Percentiles rank a stretch among this genome's conserved stretches.
Evolutionary conservation across 2,329 filamentous ascomycete genomes (phyloP).

Genomic region (Colletotrichum sp.): DNA sequence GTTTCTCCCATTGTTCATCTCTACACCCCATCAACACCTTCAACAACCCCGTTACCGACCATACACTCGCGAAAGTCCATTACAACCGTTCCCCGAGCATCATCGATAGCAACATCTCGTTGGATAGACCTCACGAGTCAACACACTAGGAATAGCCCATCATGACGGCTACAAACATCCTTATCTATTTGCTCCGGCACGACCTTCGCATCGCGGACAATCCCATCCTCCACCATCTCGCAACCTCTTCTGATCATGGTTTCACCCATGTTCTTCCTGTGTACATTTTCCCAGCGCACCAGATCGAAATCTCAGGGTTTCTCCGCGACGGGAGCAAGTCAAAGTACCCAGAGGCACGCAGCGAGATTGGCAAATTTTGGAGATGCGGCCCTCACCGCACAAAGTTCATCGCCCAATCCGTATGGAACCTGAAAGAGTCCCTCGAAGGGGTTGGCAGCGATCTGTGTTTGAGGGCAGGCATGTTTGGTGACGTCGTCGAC

Average conservation of each 20-base stretch:
- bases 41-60: not conserved
- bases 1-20: not conserved
- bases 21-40: not conserved
- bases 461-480: conserved; percentile 69
- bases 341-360: conserved; percentile 73
- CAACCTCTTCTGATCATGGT: conserved; percentile 52
- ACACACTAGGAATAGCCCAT: not conserved
- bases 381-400: conserved; percentile 75
- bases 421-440: conserved; percentile 73
- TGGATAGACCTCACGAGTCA: not conserved
- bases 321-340: conserved; percentile 58
- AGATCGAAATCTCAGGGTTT: conserved; percentile 79
- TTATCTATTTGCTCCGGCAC: conserved; percentile 75
- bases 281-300: conserved; percentile 71
- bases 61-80: not conserved
- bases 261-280: conserved; percentile 76
- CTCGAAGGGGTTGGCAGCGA: conserved; percentile 65
- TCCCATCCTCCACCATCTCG: conserved; percentile 68
- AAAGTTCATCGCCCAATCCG: conserved; percentile 74
- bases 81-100: not conserved
- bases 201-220: conserved; percentile 79
- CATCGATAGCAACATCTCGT: not conserved
- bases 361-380: conserved; percentile 71
- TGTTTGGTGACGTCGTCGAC: conserved; percentile 61
- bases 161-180: conserved; percentile 51